Evolutionary conservation across 2,329 filamentous ascomycete genomes (phyloP).

Genomic region (Pseudogymnoascus destructans): DNA sequence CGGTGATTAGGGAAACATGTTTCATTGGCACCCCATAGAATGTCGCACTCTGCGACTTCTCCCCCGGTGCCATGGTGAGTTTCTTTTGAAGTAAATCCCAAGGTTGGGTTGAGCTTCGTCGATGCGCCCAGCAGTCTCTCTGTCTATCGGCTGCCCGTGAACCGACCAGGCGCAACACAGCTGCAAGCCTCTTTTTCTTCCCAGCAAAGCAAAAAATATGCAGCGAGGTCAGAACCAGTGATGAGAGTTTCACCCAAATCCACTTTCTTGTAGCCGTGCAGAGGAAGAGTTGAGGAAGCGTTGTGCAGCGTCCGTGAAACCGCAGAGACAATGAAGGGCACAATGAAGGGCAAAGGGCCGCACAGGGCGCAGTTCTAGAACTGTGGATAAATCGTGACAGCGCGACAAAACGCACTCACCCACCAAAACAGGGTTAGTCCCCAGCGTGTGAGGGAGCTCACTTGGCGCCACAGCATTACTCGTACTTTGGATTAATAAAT

Average conservation of each 20-base stretch:
- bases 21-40: conserved; percentile 51
- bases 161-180: not conserved
- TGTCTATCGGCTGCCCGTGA: not conserved
- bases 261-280: not conserved
- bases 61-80: conserved; percentile 16
- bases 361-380: not conserved
- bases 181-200: not conserved
- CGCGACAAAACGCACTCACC: conserved; percentile 5
- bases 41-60: conserved; percentile 18
- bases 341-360: conserved; percentile 2
- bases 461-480: not conserved
- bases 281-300: not conserved
- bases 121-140: not conserved
- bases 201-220: not conserved
- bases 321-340: conserved; percentile 1
- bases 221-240: not conserved
- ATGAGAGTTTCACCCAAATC: conserved; percentile 1
- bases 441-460: not conserved
- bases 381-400: conserved; percentile 1
- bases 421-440: not conserved
- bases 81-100: not conserved
- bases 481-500: too few relatives aligned
- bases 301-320: conserved; percentile 7
- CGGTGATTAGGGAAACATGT: conserved; percentile 52
- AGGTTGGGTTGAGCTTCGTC: conserved; percentile 2